Percentiles rank a stretch among this genome's conserved stretches.
Evolutionary conservation across 768 basidiomycete species (phyloP).

Genomic region (Boletus subparvulus): DNA sequence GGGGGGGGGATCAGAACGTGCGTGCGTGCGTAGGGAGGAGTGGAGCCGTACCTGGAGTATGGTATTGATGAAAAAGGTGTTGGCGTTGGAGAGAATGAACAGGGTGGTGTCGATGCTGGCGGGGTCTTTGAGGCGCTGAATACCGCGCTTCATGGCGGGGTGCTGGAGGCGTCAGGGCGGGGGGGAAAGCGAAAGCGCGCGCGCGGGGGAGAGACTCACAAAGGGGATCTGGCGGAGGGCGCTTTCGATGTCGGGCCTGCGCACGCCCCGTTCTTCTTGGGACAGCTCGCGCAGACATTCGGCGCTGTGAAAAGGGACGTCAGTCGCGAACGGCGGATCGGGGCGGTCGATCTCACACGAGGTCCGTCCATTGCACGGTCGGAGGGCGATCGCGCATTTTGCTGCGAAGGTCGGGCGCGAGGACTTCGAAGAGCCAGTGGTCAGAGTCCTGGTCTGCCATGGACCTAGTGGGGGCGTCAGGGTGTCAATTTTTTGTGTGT

Average conservation of each 20-base stretch:
- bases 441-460: constrained; percentile 96
- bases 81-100: constrained; percentile 92
- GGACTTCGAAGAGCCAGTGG: constrained; percentile 87
- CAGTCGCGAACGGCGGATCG: no score
- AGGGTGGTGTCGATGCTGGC: constrained; percentile 66
- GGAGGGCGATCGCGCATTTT: constrained; percentile 56
- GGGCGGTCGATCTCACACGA: constrained; percentile 60
- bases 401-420: constrained; percentile 80
- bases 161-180: constrained; percentile 64
- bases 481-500: neutral
- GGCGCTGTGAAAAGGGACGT: constrained; percentile 42
- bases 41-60: constrained; percentile 67
- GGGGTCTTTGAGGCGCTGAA: constrained; percentile 69
- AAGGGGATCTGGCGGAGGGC: constrained; percentile 84
- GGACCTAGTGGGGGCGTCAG: constrained; percentile 52
- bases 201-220: constrained; percentile 42
- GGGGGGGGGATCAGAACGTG: no score
- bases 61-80: constrained; percentile 85
- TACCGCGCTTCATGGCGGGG: constrained; percentile 93
- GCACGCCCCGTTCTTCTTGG: constrained; percentile 59
- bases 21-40: neutral
- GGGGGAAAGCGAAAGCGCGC: no score
- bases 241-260: constrained; percentile 70
- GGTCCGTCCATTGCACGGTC: constrained; percentile 86
- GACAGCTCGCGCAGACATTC: constrained; percentile 64